Evolutionary conservation across 2,329 filamentous ascomycete genomes (phyloP).

Genomic region (Fusarium verticillioides): DNA sequence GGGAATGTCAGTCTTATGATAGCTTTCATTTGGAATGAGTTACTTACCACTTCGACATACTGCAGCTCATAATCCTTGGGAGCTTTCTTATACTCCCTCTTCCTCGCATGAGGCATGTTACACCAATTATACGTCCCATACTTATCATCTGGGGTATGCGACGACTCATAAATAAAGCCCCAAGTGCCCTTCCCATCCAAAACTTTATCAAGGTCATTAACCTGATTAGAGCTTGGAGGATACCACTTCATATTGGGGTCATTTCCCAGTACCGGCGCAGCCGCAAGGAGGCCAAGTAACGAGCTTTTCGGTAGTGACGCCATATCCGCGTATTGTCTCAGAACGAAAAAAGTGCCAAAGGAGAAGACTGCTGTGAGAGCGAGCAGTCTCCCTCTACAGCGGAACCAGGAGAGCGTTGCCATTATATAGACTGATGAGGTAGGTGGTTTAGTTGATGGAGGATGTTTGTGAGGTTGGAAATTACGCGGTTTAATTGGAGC

Average conservation of each 20-base stretch:
- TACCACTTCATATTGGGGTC: conserved; percentile 65
- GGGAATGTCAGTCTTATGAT: background rate
- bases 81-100: conserved; percentile 69
- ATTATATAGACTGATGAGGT: conserved; percentile 3
- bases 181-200: conserved; percentile 71
- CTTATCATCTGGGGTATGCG: conserved; percentile 62
- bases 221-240: conserved; percentile 62
- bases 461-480: conserved; percentile 6
- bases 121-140: conserved; percentile 83
- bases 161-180: conserved; percentile 79
- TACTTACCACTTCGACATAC: conserved; percentile 79
- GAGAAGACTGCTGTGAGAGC: conserved; percentile 11
- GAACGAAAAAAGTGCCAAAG: background rate
- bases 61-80: conserved; percentile 68
- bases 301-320: conserved; percentile 15
- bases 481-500: conserved; percentile 27
- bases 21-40: accelerated
- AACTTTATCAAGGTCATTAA: conserved; percentile 71
- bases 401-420: conserved; percentile 20
- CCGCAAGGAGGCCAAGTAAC: conserved; percentile 28
- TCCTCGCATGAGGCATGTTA: conserved; percentile 87
- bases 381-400: conserved; percentile 8
- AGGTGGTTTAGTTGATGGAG: background rate
- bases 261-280: conserved; percentile 12
- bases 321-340: conserved; percentile 30